These are phyloP conservation scores for Aspergillus sp. DNA, from an alignment of 2,329 filamentous ascomycete species.

Conservation along the genomic window DNA sequence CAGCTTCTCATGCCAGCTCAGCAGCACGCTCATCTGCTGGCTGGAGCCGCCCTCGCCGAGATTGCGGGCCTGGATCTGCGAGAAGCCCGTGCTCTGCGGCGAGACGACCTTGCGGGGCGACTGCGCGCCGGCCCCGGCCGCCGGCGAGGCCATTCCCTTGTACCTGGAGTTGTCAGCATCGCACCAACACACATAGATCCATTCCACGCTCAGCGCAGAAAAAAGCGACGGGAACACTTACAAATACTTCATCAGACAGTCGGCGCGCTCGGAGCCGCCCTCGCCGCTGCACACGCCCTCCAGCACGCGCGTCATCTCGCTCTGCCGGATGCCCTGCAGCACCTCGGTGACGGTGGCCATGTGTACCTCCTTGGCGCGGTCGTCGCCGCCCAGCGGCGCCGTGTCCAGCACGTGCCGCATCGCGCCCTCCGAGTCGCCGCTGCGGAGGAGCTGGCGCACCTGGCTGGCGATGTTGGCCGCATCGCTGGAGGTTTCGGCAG, in stretches of 20 bases:
- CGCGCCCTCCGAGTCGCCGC: conserved; percentile 84
- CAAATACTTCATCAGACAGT: conserved; percentile 98
- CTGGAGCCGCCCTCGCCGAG: conserved; percentile 68
- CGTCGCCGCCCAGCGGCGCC: conserved; percentile 64
- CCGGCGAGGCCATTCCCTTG: conserved; percentile 74
- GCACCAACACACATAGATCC: conserved; percentile 3
- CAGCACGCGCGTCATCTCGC: conserved; percentile 89
- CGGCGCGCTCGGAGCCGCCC: conserved; percentile 79
- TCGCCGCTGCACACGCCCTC: conserved; percentile 74
- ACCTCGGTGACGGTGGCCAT: conserved; percentile 88
- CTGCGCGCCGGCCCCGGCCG: conserved; percentile 40
- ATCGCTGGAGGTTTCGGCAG: conserved; percentile 73
- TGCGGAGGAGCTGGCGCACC: conserved; percentile 81
- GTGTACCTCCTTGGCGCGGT: conserved; percentile 72
- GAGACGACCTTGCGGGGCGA: conserved; percentile 56
- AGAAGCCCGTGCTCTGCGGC: conserved; percentile 84
- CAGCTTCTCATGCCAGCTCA: conserved; percentile 99
- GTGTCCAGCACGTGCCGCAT: conserved; percentile 80
- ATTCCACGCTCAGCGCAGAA: background rate
- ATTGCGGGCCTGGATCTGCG: conserved; percentile 65
- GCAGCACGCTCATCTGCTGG: conserved; percentile 89
- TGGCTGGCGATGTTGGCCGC: conserved; percentile 76
- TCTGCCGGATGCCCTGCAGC: conserved; percentile 91
- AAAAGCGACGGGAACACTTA: conserved; percentile 50
- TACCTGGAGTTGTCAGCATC: conserved; percentile 56